phyloP scores from a whole-genome alignment of 352 stramenopile genomes.

The Phytopythium aichiense region DNA sequence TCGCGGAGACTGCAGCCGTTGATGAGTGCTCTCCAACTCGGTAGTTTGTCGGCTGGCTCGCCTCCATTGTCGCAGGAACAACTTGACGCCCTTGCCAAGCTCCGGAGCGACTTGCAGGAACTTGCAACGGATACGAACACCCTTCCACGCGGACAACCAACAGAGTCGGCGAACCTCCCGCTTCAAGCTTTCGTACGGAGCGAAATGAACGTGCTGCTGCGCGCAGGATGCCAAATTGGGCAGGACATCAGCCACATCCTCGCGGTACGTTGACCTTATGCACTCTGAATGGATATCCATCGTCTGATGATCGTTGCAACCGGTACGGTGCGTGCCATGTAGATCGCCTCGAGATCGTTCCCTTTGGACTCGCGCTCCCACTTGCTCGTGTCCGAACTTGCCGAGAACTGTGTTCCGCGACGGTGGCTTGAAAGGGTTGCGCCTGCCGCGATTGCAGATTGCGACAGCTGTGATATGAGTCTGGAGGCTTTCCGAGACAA shows the following conservation, averaged over 20 bases:
- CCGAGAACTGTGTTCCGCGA: neutral
- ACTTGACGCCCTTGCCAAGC: neutral
- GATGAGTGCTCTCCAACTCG: neutral
- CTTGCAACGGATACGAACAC: neutral
- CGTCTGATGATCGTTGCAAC: neutral
- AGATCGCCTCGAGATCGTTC: neutral
- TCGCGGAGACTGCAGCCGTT: neutral
- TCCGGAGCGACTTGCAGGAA: neutral
- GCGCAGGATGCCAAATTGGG: neutral
- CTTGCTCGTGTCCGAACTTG: neutral
- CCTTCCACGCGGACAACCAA: neutral
- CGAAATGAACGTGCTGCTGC: neutral
- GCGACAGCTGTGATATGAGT: neutral
- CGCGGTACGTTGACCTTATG: neutral
- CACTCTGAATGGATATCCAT: neutral
- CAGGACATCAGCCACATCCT: neutral
- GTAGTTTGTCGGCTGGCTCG: neutral
- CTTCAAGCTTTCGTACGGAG: neutral
- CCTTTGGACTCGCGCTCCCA: neutral
- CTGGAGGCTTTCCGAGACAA: neutral
- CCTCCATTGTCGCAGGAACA: neutral
- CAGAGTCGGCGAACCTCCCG: neutral
- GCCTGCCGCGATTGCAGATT: neutral
- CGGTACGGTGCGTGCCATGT: neutral
- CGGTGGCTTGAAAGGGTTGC: neutral